phyloP scores from a whole-genome alignment of 2,329 filamentous ascomycete genomes.

The Cercospora sojina region DNA sequence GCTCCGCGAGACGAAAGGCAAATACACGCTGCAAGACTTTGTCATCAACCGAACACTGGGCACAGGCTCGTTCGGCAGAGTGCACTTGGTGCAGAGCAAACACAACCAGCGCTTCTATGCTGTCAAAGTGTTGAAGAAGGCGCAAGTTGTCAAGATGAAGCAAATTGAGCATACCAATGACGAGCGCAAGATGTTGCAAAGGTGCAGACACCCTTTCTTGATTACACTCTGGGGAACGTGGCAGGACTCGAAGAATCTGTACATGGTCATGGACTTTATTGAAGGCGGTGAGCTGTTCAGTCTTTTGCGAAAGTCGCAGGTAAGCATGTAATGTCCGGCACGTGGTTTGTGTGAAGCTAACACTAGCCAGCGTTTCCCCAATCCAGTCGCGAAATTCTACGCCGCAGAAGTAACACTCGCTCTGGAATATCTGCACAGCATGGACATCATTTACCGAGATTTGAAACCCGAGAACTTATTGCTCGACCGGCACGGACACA shows the following conservation, averaged over 20 bases:
- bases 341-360: background rate
- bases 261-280: conserved; percentile 99
- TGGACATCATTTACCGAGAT: conserved; percentile 97
- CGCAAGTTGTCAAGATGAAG: conserved; percentile 99
- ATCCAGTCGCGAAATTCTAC: conserved; percentile 98
- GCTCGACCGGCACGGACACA: conserved; percentile 80
- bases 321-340: background rate
- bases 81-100: conserved; percentile 94
- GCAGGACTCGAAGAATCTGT: conserved; percentile 89
- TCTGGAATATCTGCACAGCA: conserved; percentile 88
- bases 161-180: conserved; percentile 99
- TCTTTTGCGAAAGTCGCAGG: conserved; percentile 86
- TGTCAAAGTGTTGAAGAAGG: conserved; percentile 97
- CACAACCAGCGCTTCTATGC: conserved; percentile 98
- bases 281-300: conserved; percentile 98
- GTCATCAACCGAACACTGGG: conserved; percentile 85
- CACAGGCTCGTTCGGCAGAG: conserved; percentile 93
- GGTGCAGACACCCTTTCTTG: conserved; percentile 96
- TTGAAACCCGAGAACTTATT: conserved; percentile 93
- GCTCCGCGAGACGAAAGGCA: conserved; percentile 80
- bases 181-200: conserved; percentile 90
- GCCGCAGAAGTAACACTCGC: conserved; percentile 95
- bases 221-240: conserved; percentile 99
- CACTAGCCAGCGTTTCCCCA: conserved; percentile 80
- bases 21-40: conserved; percentile 93